Conservation (phyloP, 1,284 basidiomycete genomes). For the Ustilago trichophora region DNA sequence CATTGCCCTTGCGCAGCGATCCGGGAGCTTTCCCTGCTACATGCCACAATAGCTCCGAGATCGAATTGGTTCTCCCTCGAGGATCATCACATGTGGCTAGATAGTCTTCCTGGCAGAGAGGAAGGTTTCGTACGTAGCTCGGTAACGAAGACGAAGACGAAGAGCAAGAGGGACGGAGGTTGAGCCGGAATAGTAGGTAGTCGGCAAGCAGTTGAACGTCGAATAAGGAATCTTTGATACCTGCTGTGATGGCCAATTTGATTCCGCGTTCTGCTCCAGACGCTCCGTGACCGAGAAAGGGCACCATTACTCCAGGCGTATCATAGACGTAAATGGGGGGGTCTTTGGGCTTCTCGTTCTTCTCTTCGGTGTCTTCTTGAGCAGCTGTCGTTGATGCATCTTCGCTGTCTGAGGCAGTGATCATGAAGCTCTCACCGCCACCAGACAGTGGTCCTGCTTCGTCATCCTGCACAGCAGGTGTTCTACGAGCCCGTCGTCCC, state of each 20-base stretch:
- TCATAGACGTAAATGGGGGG: slow-evolving; percentile 93
- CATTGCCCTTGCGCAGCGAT: slow-evolving; percentile 50
- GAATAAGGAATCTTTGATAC: slow-evolving; percentile 92
- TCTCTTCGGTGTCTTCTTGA: slow-evolving; percentile 72
- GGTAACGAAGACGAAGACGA: slow-evolving; percentile 1
- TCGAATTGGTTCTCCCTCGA: slow-evolving; percentile 49
- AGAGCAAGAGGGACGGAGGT: slow-evolving; percentile 69
- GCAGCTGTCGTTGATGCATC: too few relatives aligned
- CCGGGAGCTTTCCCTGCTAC: slow-evolving; percentile 60
- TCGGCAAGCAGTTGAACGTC: slow-evolving; percentile 83
- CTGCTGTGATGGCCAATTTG: slow-evolving; percentile 91
- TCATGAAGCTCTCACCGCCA: neutral
- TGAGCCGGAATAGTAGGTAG: slow-evolving; percentile 88
- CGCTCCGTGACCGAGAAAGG: slow-evolving; percentile 86
- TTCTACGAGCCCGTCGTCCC: neutral
- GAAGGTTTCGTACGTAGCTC: slow-evolving; percentile 28
- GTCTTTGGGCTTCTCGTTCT: slow-evolving; percentile 78
- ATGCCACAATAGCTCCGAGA: slow-evolving; percentile 35
- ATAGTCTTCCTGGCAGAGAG: slow-evolving; percentile 11
- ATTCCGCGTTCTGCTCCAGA: slow-evolving; percentile 87
- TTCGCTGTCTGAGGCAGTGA: neutral
- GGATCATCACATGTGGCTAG: slow-evolving; percentile 22
- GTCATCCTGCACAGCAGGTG: neutral
- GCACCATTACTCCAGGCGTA: slow-evolving; percentile 95
- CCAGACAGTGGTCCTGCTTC: neutral